These are phyloP conservation scores for Mucor circinelloides DNA, from an alignment of 371 early-diverging fungal genomes.

Conservation along the genomic window DNA sequence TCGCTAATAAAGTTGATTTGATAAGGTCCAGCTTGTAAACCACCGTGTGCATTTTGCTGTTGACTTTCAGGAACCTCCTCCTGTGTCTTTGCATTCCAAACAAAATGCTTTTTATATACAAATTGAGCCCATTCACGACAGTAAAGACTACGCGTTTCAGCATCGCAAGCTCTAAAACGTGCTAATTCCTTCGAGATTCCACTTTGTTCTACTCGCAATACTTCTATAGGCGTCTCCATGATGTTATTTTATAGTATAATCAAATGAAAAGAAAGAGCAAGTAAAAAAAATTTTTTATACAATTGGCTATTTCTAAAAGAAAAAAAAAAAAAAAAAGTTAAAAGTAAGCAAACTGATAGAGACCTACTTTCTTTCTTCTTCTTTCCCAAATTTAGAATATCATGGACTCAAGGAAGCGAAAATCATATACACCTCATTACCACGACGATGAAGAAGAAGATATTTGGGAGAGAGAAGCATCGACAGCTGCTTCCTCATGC, in stretches of 20 bases:
- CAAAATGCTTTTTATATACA: constrained; percentile 75
- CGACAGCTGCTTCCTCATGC: background rate
- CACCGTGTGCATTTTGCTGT: background rate
- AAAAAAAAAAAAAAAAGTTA: constrained; percentile 5
- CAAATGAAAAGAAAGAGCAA: constrained; percentile 14
- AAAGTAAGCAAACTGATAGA: background rate
- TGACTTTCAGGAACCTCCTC: constrained; percentile 34
- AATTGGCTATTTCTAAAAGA: background rate
- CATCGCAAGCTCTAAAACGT: constrained; percentile 77
- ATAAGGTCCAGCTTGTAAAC: constrained; percentile 31
- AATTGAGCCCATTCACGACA: constrained; percentile 87
- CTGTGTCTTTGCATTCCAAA: constrained; percentile 51
- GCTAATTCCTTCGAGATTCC: constrained; percentile 72
- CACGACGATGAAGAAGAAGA: constrained; percentile 25
- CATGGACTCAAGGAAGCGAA: background rate
- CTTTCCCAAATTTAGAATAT: background rate
- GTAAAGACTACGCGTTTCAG: constrained; percentile 71
- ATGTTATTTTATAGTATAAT: background rate
- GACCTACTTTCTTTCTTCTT: background rate
- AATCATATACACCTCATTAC: background rate
- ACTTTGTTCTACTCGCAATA: constrained; percentile 46
- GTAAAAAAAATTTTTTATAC: constrained; percentile 13
- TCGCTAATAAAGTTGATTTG: constrained; percentile 29
- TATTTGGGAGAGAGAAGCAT: constrained; percentile 28
- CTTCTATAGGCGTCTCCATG: constrained; percentile 45